Evolutionary conservation across 2,329 filamentous ascomycete species (phyloP).

Genomic region (Leptographium lundbergii): DNA sequence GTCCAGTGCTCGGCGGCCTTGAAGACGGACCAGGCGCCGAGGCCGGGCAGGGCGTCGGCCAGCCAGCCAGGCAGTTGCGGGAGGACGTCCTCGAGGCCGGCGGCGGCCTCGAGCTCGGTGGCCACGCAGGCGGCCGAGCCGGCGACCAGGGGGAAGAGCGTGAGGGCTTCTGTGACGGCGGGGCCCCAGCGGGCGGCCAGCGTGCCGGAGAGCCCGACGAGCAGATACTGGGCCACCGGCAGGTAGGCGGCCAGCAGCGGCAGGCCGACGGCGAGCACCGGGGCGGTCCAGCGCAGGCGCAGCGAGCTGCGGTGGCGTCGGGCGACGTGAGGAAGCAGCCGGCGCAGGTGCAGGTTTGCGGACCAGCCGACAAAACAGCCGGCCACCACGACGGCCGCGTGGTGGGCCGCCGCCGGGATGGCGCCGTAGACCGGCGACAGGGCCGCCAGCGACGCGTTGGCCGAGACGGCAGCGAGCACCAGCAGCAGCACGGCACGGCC

Average conservation of each 20-base stretch:
- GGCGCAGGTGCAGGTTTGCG: constrained; percentile 43
- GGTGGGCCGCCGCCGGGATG: constrained; percentile 63
- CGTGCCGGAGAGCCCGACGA: constrained; percentile 52
- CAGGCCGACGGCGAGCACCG: constrained; percentile 39
- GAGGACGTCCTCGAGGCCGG: constrained; percentile 29
- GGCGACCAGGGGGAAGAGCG: constrained; percentile 56
- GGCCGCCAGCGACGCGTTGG: constrained; percentile 59
- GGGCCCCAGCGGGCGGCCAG: constrained; percentile 64
- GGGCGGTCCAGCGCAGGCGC: constrained; percentile 3
- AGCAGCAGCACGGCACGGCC: constrained; percentile 32
- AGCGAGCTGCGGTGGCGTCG: not conserved
- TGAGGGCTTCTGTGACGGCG: constrained; percentile 58
- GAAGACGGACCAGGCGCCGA: constrained; percentile 55
- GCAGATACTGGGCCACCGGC: constrained; percentile 57
- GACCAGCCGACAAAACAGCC: constrained; percentile 63
- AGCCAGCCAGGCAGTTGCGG: constrained; percentile 38
- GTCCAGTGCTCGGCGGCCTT: constrained; percentile 30
- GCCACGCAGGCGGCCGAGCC: constrained; percentile 52
- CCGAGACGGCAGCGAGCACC: constrained; percentile 47
- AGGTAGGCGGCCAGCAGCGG: constrained; percentile 66
- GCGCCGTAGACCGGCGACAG: constrained; percentile 83
- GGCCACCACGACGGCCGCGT: constrained; percentile 51
- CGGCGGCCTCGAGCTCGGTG: constrained; percentile 47
- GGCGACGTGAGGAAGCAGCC: constrained; percentile 25
- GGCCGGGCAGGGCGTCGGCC: constrained; percentile 50